Evolutionary conservation across 257 asterid species (phyloP), one percentile per base, ranked within the genome.

Genomic region (Cynanchum wilfordii): DNA sequence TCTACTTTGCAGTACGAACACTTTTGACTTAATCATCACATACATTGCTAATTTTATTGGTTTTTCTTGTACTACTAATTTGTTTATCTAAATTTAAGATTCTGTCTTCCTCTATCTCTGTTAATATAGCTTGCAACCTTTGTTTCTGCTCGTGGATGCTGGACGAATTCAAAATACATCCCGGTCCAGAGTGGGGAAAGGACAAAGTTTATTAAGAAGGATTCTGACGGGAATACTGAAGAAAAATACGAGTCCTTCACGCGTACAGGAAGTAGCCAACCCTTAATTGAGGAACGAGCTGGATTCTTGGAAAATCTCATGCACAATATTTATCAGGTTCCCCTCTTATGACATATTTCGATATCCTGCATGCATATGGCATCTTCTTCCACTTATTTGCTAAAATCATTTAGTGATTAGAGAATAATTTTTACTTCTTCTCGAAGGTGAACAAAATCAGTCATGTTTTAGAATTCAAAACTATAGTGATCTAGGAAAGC

Each of bases 1-100:
- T 85, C 79, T 90, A 90, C 82, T 93, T 90, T 75, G 89, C 87
- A 58, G 98, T 93, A 86, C 73, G 90, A 83, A 27, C 69, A 69
- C 20, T 22, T 7, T 7, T 47, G 22, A 54, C 65, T 16, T 38
- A 49, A 51, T 30, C 64, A 58, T 27, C 24, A 15, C 3, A 44
- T 52, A 15, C 3, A 44, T 52, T 74, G 25, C 24, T 33, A 19
- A 11, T 12, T 33, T 27, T 29, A 29, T 40, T 47, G 24, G 27
- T 2, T 54, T 22, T 16, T 44, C 38, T 58, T 24, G 44, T 36
- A 42, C 47, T 7, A 42, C 47, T 42, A 40, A 47, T 38, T 73
- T 62, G 12, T 52, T 47, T 29, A 10, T 40, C 30, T 60, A 33
- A 33, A 33, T 33, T 33, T 33, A 33, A 33, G 38, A 24, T 11